A percentile compares a stretch with the other conserved stretches of the same genome.
phyloP scores from a whole-genome alignment of 495 filamentous ascomycete genomes.

The Xylaria curta region DNA sequence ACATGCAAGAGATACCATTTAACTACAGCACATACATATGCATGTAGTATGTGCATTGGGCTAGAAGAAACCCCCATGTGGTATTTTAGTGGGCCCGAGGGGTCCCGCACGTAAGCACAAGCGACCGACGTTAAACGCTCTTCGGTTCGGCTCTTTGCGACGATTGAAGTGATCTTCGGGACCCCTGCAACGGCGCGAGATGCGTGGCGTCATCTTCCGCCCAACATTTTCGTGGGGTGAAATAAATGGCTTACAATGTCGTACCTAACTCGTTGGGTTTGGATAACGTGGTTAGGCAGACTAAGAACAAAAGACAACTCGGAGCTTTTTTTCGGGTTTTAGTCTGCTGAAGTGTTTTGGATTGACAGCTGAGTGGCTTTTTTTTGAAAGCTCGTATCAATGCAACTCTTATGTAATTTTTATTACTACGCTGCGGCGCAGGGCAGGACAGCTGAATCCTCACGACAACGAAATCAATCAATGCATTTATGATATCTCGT shows the following conservation, averaged over 20 bases:
- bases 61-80: not conserved
- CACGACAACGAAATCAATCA: not conserved
- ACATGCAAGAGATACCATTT: not conserved
- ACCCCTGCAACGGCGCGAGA: constrained; percentile 2
- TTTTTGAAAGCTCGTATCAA: not conserved
- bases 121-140: not conserved
- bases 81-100: not conserved
- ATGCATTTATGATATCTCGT: not conserved
- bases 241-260: not conserved
- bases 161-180: constrained; percentile 8
- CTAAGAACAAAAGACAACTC: too few relatives aligned
- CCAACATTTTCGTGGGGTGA: not conserved
- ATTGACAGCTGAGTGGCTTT: not conserved
- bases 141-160: constrained; percentile 13
- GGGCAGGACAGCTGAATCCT: not conserved
- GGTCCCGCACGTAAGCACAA: constrained; percentile 5
- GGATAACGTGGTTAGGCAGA: not conserved
- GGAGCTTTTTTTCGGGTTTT: not conserved
- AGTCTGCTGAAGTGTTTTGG: not conserved
- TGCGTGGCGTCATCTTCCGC: constrained; percentile 12
- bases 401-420: not conserved
- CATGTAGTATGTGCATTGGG: not conserved
- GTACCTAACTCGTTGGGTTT: not conserved
- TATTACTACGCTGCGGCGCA: not conserved
- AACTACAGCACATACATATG: not conserved